phyloP scores from a whole-genome alignment of 2,329 filamentous ascomycete genomes.

The Colletotrichum limetticola region DNA sequence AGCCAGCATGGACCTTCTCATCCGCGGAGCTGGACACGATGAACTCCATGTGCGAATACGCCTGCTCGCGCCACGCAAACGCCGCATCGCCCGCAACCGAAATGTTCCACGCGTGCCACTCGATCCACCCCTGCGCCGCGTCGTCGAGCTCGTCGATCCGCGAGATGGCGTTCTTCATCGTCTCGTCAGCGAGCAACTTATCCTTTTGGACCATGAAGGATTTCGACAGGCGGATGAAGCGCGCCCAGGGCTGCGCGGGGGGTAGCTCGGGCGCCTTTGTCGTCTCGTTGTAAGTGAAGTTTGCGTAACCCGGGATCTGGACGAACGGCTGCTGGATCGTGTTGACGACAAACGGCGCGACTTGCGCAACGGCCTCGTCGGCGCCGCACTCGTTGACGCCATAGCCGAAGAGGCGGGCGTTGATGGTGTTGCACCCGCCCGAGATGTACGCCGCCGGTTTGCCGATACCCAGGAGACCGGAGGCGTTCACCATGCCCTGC shows the following conservation, averaged over 20 bases:
- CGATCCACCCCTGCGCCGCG: neutral
- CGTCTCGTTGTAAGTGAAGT: neutral
- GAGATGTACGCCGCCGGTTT: constrained; percentile 23
- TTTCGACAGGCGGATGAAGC: neutral
- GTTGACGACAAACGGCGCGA: neutral
- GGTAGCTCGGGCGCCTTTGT: neutral
- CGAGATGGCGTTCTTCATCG: neutral
- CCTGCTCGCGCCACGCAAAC: constrained; percentile 35
- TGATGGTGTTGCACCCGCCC: constrained; percentile 31
- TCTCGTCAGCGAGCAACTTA: neutral
- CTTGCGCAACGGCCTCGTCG: neutral
- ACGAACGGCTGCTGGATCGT: neutral
- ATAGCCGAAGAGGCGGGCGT: constrained; percentile 32
- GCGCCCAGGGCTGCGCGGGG: neutral
- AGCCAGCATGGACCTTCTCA: neutral
- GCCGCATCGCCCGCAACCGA: constrained; percentile 22
- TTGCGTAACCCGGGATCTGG: neutral
- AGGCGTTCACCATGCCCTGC: neutral
- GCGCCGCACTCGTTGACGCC: constrained; percentile 26
- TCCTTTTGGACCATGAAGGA: neutral
- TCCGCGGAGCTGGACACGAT: constrained; percentile 27
- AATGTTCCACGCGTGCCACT: constrained; percentile 35
- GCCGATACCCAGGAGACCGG: constrained; percentile 10
- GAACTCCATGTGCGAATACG: constrained; percentile 34
- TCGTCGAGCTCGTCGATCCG: neutral